Evolutionary conservation across 2,329 filamentous ascomycete genomes (phyloP).

Genomic region (Cladosporium sp.): DNA sequence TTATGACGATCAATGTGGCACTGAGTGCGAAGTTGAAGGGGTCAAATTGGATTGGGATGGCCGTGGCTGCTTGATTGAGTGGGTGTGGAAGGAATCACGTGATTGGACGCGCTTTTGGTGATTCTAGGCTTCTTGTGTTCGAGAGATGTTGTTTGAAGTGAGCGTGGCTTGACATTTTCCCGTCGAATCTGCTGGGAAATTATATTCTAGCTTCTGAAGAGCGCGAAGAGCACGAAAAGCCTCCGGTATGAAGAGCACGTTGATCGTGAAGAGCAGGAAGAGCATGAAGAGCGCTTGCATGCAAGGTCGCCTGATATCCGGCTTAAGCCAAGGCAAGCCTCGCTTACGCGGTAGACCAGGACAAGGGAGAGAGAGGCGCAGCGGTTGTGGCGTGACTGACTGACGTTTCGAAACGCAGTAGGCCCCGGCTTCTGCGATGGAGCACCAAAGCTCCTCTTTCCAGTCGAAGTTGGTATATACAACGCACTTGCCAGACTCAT

Average conservation of each 20-base stretch:
- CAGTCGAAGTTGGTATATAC: not conserved
- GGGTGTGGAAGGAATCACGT: not conserved
- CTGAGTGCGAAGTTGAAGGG: not conserved
- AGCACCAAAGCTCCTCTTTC: not conserved
- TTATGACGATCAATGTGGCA: not conserved
- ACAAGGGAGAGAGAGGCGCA: not conserved
- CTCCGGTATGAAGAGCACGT: not conserved
- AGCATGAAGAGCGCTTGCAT: not conserved
- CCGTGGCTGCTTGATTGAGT: not conserved
- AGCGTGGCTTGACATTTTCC: not conserved
- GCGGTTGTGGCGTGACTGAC: not conserved
- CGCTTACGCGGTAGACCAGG: too few relatives aligned
- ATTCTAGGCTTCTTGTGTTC: not conserved
- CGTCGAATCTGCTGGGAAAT: not conserved
- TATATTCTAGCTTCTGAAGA: not conserved
- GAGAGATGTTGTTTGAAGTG: not conserved
- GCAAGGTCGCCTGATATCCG: not conserved
- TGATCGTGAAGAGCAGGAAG: not conserved
- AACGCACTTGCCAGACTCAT: not conserved
- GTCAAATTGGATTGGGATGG: conserved; percentile 2
- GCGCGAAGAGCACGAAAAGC: not conserved
- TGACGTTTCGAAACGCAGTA: not conserved
- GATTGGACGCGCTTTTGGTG: not conserved
- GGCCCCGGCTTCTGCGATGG: not conserved
- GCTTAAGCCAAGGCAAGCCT: too few relatives aligned